Percentiles rank a stretch among this genome's conserved stretches.
These are phyloP conservation scores for Psilocybe tampanensis DNA, from an alignment of 768 basidiomycete species.

Conservation along the genomic window DNA sequence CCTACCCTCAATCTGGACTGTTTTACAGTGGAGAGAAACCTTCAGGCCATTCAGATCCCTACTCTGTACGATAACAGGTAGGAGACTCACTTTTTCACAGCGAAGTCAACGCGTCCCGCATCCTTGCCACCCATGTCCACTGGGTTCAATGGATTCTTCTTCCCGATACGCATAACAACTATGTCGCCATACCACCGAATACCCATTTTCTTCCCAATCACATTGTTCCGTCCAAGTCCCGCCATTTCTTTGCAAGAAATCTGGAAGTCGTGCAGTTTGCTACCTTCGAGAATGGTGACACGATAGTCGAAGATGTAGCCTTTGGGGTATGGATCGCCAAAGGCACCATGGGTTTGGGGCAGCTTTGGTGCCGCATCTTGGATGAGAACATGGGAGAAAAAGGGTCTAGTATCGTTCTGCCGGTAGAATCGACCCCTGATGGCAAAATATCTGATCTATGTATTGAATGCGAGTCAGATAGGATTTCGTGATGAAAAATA, in stretches of 20 bases:
- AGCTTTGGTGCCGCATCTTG: constrained; percentile 5
- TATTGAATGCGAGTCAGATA: neutral
- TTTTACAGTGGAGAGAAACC: neutral
- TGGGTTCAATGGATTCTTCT: constrained; percentile 4
- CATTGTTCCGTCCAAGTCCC: constrained; percentile 3
- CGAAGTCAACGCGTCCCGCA: constrained; percentile 10
- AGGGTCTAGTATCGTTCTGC: neutral
- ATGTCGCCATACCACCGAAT: constrained; percentile 6
- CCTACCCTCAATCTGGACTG: neutral
- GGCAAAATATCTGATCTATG: neutral
- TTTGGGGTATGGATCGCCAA: constrained; percentile 2
- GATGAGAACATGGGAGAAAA: constrained; percentile 4
- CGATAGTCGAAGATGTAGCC: constrained; percentile 5
- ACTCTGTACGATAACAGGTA: neutral
- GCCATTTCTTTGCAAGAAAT: constrained; percentile 6
- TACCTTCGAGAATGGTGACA: constrained; percentile 4
- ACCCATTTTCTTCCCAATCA: neutral
- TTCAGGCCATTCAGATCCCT: neutral
- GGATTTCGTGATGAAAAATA: neutral
- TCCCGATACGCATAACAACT: constrained; percentile 6
- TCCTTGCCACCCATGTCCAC: constrained; percentile 14
- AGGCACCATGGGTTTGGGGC: constrained; percentile 5
- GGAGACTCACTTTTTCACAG: constrained; percentile 11
- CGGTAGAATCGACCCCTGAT: neutral
- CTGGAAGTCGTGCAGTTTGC: constrained; percentile 6